Conservation (phyloP, 225 moss, liverwort and hornwort genomes). For the Physcomitrium patens region DNA sequence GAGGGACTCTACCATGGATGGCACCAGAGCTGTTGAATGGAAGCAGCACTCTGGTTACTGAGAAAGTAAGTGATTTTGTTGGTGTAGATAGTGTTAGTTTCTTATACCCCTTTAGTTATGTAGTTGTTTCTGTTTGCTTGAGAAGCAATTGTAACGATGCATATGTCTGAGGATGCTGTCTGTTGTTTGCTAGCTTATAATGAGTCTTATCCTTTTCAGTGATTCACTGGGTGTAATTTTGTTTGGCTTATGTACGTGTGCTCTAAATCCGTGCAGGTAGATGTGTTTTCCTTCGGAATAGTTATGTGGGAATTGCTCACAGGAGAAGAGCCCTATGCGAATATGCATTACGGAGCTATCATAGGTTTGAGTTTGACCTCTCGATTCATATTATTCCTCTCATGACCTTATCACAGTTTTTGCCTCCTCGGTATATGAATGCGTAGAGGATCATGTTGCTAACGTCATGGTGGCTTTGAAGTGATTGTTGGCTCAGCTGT, state of each 20-base stretch:
- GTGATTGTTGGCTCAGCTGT: neutral
- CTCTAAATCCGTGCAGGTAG: constrained; percentile 63
- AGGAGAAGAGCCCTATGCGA: constrained; percentile 96
- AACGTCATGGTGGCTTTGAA: neutral
- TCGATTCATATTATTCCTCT: neutral
- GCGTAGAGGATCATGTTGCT: constrained; percentile 8
- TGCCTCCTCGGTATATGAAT: neutral
- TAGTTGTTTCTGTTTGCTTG: neutral
- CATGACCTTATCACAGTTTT: neutral
- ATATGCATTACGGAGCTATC: constrained; percentile 97
- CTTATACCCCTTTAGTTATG: neutral
- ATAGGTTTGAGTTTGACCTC: constrained; percentile 59
- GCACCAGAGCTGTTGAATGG: constrained; percentile 95
- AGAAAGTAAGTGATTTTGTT: constrained; percentile 64
- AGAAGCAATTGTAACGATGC: constrained; percentile 14
- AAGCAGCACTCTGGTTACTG: constrained; percentile 87
- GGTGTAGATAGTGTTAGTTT: neutral
- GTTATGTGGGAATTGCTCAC: constrained; percentile 99
- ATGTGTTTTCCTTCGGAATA: constrained; percentile 93
- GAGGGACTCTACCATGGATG: constrained; percentile 99
- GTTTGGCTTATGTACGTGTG: neutral
- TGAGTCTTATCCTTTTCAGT: neutral
- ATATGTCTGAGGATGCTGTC: neutral
- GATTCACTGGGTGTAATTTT: neutral
- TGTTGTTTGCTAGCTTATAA: neutral